phyloP scores from a whole-genome alignment of 768 basidiomycete genomes.

The Boletus reticuloceps region DNA sequence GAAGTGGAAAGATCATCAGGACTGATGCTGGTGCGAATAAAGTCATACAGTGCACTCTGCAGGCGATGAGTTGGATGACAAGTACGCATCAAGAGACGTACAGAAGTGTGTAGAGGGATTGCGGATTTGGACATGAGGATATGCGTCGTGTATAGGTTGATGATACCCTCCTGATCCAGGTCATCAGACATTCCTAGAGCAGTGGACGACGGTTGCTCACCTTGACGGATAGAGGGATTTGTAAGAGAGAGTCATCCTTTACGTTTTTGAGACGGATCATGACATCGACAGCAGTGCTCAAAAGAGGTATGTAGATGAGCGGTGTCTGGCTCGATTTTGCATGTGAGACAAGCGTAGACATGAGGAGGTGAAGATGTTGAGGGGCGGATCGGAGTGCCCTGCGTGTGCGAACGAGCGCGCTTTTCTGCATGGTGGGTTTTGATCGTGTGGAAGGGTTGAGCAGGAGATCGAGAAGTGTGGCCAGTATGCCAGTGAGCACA shows the following conservation, averaged over 20 bases:
- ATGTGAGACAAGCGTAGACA: conserved; percentile 50
- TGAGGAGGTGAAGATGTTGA: conserved; percentile 45
- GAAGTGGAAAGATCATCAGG: conserved; percentile 48
- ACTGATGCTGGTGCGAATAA: conserved; percentile 52
- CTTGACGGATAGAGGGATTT: conserved; percentile 47
- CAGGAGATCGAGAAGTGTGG: conserved; percentile 57
- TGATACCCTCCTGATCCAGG: conserved; percentile 48
- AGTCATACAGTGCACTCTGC: conserved; percentile 57
- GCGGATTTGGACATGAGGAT: conserved; percentile 67
- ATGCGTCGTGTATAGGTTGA: conserved; percentile 54
- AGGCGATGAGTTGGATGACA: conserved; percentile 6
- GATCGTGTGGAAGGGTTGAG: conserved; percentile 49
- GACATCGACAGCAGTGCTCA: conserved; percentile 72
- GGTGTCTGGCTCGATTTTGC: conserved; percentile 49
- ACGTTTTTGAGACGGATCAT: conserved; percentile 61
- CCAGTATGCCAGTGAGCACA: conserved; percentile 53
- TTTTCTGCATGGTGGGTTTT: conserved; percentile 59
- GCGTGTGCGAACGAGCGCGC: conserved; percentile 57
- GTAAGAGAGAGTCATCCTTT: conserved; percentile 41
- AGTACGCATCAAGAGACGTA: conserved; percentile 31
- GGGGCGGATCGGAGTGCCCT: conserved; percentile 68
- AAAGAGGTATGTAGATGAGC: conserved; percentile 44
- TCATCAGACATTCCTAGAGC: background rate
- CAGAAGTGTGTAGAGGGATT: conserved; percentile 58
- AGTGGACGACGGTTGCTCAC: conserved; percentile 24